phyloP scores from a whole-genome alignment of 2,329 filamentous ascomycete species.

The Penicillium sp. region DNA sequence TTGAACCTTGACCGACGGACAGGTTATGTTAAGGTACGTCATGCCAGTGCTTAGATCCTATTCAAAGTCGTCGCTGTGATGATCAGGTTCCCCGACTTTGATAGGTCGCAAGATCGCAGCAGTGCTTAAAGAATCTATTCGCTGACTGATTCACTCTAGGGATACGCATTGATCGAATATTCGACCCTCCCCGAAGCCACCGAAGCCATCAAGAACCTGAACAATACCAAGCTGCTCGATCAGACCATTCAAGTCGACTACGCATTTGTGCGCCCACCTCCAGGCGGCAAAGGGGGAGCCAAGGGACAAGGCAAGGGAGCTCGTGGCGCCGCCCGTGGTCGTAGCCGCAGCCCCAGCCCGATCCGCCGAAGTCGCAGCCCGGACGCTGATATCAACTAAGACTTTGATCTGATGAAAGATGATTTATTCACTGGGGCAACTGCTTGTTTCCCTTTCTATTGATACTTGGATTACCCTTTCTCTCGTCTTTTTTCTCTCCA shows the following conservation, averaged over 20 bases:
- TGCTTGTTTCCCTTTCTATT: slow-evolving; percentile 4
- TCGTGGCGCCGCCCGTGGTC: slow-evolving; percentile 39
- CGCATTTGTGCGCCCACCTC: slow-evolving; percentile 64
- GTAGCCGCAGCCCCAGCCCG: slow-evolving; percentile 46
- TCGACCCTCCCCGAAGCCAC: slow-evolving; percentile 64
- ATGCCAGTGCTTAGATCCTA: neutral
- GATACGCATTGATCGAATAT: slow-evolving; percentile 68
- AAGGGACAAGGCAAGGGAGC: slow-evolving; percentile 46
- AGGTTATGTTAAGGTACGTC: slow-evolving; percentile 65
- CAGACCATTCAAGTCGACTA: slow-evolving; percentile 67
- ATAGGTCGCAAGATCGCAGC: neutral
- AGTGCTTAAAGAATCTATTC: neutral
- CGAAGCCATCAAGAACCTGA: slow-evolving; percentile 62
- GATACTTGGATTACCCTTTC: slow-evolving; percentile 16
- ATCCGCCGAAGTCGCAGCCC: slow-evolving; percentile 45
- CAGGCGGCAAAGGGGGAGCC: slow-evolving; percentile 41
- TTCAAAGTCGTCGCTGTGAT: neutral
- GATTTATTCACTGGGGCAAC: slow-evolving; percentile 2
- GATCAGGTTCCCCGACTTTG: neutral
- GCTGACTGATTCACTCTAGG: slow-evolving; percentile 44
- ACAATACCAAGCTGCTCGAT: slow-evolving; percentile 63
- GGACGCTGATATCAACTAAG: slow-evolving; percentile 37
- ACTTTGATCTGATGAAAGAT: slow-evolving; percentile 5
- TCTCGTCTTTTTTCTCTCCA: slow-evolving; percentile 12
- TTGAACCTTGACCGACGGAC: slow-evolving; percentile 66